Evolutionary conservation across 1,284 basidiomycete genomes (phyloP).

Genomic region (Cryptococcus sp.): DNA sequence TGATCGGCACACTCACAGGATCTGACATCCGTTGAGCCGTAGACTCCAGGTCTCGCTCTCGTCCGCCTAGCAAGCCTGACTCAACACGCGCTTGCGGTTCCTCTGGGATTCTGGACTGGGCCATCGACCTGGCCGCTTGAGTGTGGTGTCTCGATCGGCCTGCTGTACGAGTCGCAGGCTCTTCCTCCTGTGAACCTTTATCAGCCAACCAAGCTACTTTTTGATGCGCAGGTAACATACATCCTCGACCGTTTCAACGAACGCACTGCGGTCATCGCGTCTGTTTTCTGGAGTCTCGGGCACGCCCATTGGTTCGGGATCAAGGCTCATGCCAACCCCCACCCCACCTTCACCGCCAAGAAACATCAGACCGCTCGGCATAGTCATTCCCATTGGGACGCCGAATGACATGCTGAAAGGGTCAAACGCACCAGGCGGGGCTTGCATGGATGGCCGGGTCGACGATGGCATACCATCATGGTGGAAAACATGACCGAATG

Average conservation of each 20-base stretch:
- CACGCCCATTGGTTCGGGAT: constrained; percentile 17
- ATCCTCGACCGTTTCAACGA: constrained; percentile 49
- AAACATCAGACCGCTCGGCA: constrained; percentile 32
- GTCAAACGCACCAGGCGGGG: constrained; percentile 14
- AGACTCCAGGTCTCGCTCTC: not conserved
- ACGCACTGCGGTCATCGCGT: constrained; percentile 34
- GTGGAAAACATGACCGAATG: constrained; percentile 48
- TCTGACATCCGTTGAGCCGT: no score
- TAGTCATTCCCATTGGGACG: constrained; percentile 21
- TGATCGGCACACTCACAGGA: no score
- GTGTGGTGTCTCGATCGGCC: constrained; percentile 8
- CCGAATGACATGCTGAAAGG: constrained; percentile 36
- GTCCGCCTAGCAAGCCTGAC: constrained; percentile 7
- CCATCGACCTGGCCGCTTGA: not conserved
- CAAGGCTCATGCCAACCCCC: constrained; percentile 29
- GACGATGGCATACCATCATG: constrained; percentile 35
- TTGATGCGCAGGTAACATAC: constrained; percentile 26
- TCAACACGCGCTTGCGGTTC: constrained; percentile 7
- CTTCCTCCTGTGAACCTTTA: constrained; percentile 18
- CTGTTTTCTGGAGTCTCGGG: constrained; percentile 7
- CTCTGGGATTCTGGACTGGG: not conserved
- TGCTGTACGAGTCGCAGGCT: constrained; percentile 9
- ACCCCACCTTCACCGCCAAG: constrained; percentile 31
- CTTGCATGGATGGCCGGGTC: constrained; percentile 21
- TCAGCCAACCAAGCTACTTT: constrained; percentile 1